A percentile compares a stretch with the other conserved stretches of the same genome.
Evolutionary conservation across 202 grass and related monocot species (phyloP).

Genomic region (Eragrostis tef): DNA sequence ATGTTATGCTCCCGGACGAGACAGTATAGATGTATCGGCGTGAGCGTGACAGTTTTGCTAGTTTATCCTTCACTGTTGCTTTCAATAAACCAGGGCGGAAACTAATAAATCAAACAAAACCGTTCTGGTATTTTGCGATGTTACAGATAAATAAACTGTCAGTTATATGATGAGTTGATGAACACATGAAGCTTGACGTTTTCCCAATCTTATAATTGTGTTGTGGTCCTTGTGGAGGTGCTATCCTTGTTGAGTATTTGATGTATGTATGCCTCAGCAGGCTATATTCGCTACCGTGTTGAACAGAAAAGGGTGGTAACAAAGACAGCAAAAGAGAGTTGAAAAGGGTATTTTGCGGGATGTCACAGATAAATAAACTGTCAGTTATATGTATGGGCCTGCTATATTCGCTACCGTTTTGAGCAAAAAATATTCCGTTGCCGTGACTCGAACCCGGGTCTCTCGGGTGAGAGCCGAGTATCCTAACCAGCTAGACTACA

Average conservation of each 20-base stretch:
- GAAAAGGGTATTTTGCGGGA: too few relatives aligned
- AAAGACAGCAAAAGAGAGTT: too few relatives aligned
- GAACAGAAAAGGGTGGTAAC: too few relatives aligned
- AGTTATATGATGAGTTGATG: background rate
- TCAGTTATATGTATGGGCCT: too few relatives aligned
- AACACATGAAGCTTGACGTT: background rate
- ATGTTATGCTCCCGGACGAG: constrained; percentile 13
- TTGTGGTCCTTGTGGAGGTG: background rate
- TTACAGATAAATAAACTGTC: constrained; percentile 36
- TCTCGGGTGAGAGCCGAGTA: constrained; percentile 84
- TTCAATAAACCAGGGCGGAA: constrained; percentile 9
- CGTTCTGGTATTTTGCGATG: constrained; percentile 27
- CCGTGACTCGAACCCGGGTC: constrained; percentile 82
- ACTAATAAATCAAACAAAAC: constrained; percentile 14
- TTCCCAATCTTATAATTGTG: background rate
- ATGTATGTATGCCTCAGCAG: too few relatives aligned
- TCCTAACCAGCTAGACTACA: constrained; percentile 83
- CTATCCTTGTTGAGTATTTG: background rate
- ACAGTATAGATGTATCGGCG: constrained; percentile 32
- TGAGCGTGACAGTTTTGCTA: background rate
- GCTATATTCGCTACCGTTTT: too few relatives aligned
- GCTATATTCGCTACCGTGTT: too few relatives aligned
- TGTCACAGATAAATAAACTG: too few relatives aligned
- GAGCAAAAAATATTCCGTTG: constrained; percentile 48
- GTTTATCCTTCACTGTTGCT: constrained; percentile 18